Conservation (phyloP, 345 rosid genomes). For the Ceriops tagal region DNA sequence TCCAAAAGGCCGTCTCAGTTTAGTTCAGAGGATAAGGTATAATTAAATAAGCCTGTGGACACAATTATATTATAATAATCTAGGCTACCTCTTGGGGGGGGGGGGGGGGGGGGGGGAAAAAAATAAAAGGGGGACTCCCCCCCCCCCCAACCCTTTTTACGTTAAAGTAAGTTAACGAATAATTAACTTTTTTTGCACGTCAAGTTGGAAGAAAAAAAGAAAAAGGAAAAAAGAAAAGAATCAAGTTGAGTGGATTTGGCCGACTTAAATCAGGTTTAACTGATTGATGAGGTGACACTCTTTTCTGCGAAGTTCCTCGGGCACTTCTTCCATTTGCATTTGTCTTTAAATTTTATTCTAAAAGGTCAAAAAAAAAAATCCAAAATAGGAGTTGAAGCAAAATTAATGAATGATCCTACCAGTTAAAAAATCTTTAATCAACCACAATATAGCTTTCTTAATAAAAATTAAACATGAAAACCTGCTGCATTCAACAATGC, state of each 20-base stretch:
- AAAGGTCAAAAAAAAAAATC: too few relatives aligned
- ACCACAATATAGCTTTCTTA: too few relatives aligned
- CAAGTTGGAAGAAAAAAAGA: background rate
- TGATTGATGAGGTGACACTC: slow-evolving; percentile 14
- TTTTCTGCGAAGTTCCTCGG: slow-evolving; percentile 20
- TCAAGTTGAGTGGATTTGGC: slow-evolving; percentile 24
- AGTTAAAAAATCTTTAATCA: background rate
- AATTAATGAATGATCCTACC: too few relatives aligned
- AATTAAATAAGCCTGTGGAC: background rate
- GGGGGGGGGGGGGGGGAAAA: too few relatives aligned
- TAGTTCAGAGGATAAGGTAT: background rate
- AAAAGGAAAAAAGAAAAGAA: background rate
- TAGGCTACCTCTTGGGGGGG: background rate
- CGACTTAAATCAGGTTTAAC: background rate
- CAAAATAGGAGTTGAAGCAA: too few relatives aligned
- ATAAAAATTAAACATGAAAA: too few relatives aligned
- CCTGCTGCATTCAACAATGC: too few relatives aligned
- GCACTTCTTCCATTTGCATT: slow-evolving; percentile 27
- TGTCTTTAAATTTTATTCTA: background rate
- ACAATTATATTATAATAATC: background rate
- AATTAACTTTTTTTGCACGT: background rate
- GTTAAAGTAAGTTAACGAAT: background rate
- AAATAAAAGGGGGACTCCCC: too few relatives aligned
- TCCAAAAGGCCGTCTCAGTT: background rate
- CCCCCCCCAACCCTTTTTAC: too few relatives aligned